Percentiles rank a stretch among this genome's conserved stretches.
Evolutionary conservation across 306 rosid species (phyloP).

Genomic region (Ziziphus jujuba): DNA sequence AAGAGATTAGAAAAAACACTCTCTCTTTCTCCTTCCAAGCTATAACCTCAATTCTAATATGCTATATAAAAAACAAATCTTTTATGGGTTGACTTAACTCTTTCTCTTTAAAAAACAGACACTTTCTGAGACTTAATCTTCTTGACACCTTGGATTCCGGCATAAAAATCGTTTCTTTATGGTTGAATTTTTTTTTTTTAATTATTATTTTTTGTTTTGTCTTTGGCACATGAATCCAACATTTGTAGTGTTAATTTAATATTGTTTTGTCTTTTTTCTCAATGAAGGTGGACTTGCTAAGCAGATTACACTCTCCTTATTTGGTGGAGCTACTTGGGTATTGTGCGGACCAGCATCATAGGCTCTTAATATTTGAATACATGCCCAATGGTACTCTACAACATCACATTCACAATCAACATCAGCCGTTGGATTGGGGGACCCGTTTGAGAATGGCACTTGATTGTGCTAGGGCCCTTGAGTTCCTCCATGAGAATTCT

Average conservation of each 20-base stretch:
- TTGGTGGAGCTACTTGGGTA: constrained; percentile 90
- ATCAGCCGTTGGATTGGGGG: constrained; percentile 81
- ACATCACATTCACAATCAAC: constrained; percentile 56
- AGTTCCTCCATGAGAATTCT: constrained; percentile 82
- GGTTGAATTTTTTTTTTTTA: constrained; percentile 27
- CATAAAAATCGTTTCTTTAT: constrained; percentile 16
- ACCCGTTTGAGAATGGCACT: constrained; percentile 90
- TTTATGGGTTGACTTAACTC: not conserved
- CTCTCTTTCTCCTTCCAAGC: not conserved
- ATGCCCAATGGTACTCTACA: constrained; percentile 80
- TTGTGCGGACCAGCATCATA: constrained; percentile 91
- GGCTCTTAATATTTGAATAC: constrained; percentile 75
- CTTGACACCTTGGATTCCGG: constrained; percentile 39
- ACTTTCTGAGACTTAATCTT: constrained; percentile 29
- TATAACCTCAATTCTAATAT: not conserved
- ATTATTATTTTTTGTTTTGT: constrained; percentile 21
- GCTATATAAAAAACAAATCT: not conserved
- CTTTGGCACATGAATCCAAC: constrained; percentile 42
- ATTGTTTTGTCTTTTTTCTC: not conserved
- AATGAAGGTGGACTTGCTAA: constrained; percentile 85
- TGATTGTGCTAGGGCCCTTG: constrained; percentile 90
- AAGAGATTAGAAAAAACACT: not conserved
- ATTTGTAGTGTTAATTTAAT: not conserved
- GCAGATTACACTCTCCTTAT: constrained; percentile 70
- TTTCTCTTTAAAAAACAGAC: not conserved